Evolutionary conservation across 192 early-diverging fungal species (phyloP).

Genomic region (Backusella liffmaniae): DNA sequence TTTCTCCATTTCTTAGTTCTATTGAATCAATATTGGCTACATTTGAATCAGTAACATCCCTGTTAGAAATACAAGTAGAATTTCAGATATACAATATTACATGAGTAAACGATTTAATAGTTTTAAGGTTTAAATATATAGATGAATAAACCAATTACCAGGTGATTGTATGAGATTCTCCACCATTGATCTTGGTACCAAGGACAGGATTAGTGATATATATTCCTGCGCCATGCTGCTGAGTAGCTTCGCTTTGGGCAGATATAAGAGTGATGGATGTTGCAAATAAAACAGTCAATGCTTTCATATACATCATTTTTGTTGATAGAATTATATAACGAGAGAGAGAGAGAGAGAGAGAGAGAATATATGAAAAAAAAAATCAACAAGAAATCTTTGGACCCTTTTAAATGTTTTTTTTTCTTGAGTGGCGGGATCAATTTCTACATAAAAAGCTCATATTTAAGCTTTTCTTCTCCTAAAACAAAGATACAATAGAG

Average conservation of each 20-base stretch:
- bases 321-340: neutral
- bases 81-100: neutral
- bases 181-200: neutral
- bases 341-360: neutral
- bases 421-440: neutral
- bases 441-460: neutral
- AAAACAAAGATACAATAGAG: neutral
- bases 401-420: neutral
- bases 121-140: neutral
- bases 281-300: neutral
- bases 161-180: neutral
- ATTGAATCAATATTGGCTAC: neutral
- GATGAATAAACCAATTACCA: neutral
- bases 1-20: neutral
- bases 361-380: neutral
- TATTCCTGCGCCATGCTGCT: neutral
- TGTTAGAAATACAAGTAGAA: neutral
- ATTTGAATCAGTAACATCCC: constrained; percentile 1
- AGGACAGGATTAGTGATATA: neutral
- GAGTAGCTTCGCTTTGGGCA: neutral
- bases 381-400: neutral
- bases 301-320: neutral
- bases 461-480: neutral
- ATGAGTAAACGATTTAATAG: neutral
- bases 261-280: neutral